Conservation (phyloP, 805 yeast genomes). For the Yueomyces sinensis region DNA sequence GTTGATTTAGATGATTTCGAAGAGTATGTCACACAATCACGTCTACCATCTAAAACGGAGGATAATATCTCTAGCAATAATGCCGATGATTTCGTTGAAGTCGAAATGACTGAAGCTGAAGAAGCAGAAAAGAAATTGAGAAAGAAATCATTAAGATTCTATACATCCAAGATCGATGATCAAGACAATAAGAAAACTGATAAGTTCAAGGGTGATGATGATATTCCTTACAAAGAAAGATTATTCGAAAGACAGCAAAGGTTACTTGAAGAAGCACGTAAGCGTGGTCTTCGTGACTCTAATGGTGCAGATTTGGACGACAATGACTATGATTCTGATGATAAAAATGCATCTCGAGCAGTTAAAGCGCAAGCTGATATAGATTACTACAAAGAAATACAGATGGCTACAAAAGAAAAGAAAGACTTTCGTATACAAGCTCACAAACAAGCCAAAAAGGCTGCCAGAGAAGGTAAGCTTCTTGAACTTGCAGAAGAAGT, state of each 20-base stretch:
- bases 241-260: constrained; percentile 83
- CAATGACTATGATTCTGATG: constrained; percentile 36
- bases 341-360: constrained; percentile 29
- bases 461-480: constrained; percentile 75
- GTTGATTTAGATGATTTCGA: constrained; percentile 29
- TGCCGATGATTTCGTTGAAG: constrained; percentile 52
- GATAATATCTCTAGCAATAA: constrained; percentile 2
- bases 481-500: constrained; percentile 51
- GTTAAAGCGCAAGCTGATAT: constrained; percentile 36
- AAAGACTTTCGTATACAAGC: constrained; percentile 45
- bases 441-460: constrained; percentile 58
- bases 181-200: constrained; percentile 50
- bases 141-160: constrained; percentile 77
- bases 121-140: constrained; percentile 73
- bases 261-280: constrained; percentile 74
- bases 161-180: constrained; percentile 93
- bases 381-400: constrained; percentile 46
- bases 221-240: constrained; percentile 84
- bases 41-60: constrained; percentile 22
- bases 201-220: constrained; percentile 67
- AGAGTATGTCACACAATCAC: constrained; percentile 39
- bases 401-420: constrained; percentile 32
- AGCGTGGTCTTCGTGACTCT: constrained; percentile 53
- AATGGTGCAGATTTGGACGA: constrained; percentile 46
- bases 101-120: constrained; percentile 68